Conservation (phyloP, 2,329 filamentous ascomycete species). For the Samsoniella hepiali region DNA sequence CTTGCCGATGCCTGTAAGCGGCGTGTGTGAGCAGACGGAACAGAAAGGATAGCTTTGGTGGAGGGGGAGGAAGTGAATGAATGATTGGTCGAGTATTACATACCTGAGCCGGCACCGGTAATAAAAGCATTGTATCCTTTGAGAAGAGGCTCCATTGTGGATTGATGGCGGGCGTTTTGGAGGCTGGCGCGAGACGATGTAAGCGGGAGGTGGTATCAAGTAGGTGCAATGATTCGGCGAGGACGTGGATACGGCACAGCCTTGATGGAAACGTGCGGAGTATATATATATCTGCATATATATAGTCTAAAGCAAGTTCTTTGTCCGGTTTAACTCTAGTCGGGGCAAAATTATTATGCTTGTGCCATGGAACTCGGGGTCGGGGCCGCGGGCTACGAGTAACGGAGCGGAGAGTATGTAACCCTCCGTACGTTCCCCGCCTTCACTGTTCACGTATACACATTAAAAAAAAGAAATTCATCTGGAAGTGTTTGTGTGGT, state of each 20-base stretch:
- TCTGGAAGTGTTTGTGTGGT: background rate
- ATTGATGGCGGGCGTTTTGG: background rate
- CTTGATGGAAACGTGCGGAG: background rate
- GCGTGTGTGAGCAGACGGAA: background rate
- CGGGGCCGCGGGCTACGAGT: background rate
- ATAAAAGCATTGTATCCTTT: slow-evolving; percentile 45
- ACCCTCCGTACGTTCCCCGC: too few species aligned
- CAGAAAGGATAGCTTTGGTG: background rate
- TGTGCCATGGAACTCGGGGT: too few species aligned
- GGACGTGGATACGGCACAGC: too few species aligned
- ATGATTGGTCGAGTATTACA: slow-evolving; percentile 17
- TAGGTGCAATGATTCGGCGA: too few species aligned
- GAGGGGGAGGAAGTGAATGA: background rate
- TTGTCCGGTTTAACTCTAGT: too few species aligned
- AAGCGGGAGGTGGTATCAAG: background rate
- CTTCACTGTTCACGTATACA: background rate
- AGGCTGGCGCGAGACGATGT: background rate
- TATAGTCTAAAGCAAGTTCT: background rate
- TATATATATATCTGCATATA: background rate
- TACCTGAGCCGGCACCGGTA: slow-evolving; percentile 46
- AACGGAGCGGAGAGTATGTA: background rate
- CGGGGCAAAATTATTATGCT: too few species aligned
- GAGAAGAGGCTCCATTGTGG: slow-evolving; percentile 37
- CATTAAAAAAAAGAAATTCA: background rate
- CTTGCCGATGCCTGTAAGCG: slow-evolving; percentile 44